Evolutionary conservation across 495 filamentous ascomycete species (phyloP).

Genomic region (Jackrogersella multiformis): DNA sequence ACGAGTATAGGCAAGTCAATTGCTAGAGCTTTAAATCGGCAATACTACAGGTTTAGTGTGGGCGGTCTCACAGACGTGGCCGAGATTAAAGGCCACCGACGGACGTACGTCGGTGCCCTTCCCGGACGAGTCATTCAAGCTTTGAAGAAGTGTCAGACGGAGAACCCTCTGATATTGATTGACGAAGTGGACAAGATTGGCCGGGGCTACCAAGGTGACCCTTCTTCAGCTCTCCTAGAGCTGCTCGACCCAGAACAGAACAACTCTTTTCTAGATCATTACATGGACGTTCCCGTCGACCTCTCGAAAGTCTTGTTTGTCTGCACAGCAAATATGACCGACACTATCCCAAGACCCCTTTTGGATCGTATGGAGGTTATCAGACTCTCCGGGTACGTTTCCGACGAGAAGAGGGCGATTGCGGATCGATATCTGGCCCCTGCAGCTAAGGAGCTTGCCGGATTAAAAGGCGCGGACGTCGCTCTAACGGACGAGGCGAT

Average conservation of each 20-base stretch:
- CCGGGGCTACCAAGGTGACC: slow-evolving; percentile 93
- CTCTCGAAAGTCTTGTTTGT: slow-evolving; percentile 98
- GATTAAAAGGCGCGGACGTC: slow-evolving; percentile 90
- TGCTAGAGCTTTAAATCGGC: slow-evolving; percentile 88
- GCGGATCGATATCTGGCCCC: slow-evolving; percentile 92
- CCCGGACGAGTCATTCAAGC: slow-evolving; percentile 98
- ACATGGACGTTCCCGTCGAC: slow-evolving; percentile 98
- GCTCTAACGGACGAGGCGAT: slow-evolving; percentile 84
- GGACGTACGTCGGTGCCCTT: slow-evolving; percentile 96
- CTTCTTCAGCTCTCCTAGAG: slow-evolving; percentile 92
- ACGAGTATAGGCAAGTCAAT: slow-evolving; percentile 99
- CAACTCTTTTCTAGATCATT: slow-evolving; percentile 96
- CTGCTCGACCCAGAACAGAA: slow-evolving; percentile 98
- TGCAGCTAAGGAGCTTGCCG: slow-evolving; percentile 87
- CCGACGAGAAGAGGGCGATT: slow-evolving; percentile 99
- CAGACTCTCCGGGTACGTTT: slow-evolving; percentile 93
- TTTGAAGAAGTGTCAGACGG: slow-evolving; percentile 98
- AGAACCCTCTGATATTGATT: slow-evolving; percentile 96
- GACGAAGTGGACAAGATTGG: slow-evolving; percentile 99
- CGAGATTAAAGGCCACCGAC: slow-evolving; percentile 98
- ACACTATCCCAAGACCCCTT: slow-evolving; percentile 95
- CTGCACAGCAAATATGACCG: slow-evolving; percentile 98
- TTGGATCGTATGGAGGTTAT: slow-evolving; percentile 99
- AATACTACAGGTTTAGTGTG: slow-evolving; percentile 98
- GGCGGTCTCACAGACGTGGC: slow-evolving; percentile 97